Base-by-base conservation (phyloP, 176 grass and related monocot genomes). In the Avena insularis region DNA sequence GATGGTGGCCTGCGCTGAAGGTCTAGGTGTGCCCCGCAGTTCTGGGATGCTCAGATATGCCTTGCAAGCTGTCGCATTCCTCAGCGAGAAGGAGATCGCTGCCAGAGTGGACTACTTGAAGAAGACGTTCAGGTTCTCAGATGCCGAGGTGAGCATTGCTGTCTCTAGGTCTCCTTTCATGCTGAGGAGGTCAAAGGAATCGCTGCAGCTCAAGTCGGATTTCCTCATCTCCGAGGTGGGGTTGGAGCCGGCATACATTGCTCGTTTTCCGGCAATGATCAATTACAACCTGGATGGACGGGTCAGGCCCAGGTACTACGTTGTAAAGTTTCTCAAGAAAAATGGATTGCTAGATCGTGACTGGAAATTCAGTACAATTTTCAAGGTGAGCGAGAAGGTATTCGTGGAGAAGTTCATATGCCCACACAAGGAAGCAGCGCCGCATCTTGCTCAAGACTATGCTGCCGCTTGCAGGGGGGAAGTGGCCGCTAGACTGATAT, bases 1-100 rank as follows among this genome's bases (percentile, higher is more conserved):
- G 1, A 49, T 49, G 71, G 71, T 49, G 45, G 45, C 45, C 1
- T 25, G 71, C 12, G 71, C n/a, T 1, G 71, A 74, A 9, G 71
- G 43, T 74, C 10, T 74, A 15, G 71, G 71, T 21, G 71, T 73
- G 45, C 43, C 71, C 71, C 71, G 71, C 4, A 45, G 20, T n/a
- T 48, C 71, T 25, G 12, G 71, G 45, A 74, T 74, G 71, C 49
- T 74, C 47, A 49, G 45, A 45, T n/a, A 74, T 1, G 45, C n/a
- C 6, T n/a, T 74, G n/a, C 71, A 74, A 6, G 71, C 71, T 9
- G 71, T 74, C 20, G 21, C 71, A 7, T 74, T 74, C 71, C n/a
- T 23, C n/a, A 50, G 12, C 45, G 0, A 50, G 12, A 40, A 74
- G 12, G n/a, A 27, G 45, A 74, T 49, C 38, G 36, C 68, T 19